Base-by-base conservation (phyloP, 805 yeast genomes). In the Yarrowia phangngaensis region DNA sequence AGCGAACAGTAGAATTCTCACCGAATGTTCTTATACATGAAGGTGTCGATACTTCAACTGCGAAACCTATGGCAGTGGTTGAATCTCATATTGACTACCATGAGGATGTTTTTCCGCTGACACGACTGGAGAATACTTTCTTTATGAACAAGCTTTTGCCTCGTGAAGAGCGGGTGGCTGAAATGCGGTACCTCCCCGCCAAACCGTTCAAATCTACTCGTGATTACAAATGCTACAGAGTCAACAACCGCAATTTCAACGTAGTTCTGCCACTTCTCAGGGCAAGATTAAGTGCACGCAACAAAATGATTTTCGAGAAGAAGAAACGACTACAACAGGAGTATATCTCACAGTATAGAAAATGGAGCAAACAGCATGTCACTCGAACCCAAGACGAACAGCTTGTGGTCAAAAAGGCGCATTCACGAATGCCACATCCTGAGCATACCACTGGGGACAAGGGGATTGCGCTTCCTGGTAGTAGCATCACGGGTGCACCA, bases 391-490 rank as follows among this genome's bases (percentile, higher is more conserved):
- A 26, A 17, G 48, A 41, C 20, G 48, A 41, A 17, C 15, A 41
- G 27, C 35, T 29, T 26, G 48, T 27, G 4, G 35, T 30, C 14
- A 14, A 20, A 26, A 41, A 41, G 22, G 48, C 48, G 15, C 15
- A 28, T 11, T 22, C 17, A 16, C 48, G 22, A 13, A 41, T 41
- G 34, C 34, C 34, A 8, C 48, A 35, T 2, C 48, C 48, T 8
- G 35, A 29, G 13, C 35, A 29, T 20, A 41, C 48, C 9, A 41
- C 48, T 4, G 48, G 48, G 2, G 45, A 38, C 32, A 38, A 38
- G 23, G 45, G 45, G 9, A 38, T 38, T 6, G 45, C 45, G 17
- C 32, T 38, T 13, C 45, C 45, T 14, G 45, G 45, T 2, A 26
- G 32, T 16, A 38, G 24, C 13, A 28, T 38, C 26, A 38, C 26